Evolutionary conservation across 2,329 filamentous ascomycete genomes (phyloP).

Genomic region (Trematosphaeria pertusa): DNA sequence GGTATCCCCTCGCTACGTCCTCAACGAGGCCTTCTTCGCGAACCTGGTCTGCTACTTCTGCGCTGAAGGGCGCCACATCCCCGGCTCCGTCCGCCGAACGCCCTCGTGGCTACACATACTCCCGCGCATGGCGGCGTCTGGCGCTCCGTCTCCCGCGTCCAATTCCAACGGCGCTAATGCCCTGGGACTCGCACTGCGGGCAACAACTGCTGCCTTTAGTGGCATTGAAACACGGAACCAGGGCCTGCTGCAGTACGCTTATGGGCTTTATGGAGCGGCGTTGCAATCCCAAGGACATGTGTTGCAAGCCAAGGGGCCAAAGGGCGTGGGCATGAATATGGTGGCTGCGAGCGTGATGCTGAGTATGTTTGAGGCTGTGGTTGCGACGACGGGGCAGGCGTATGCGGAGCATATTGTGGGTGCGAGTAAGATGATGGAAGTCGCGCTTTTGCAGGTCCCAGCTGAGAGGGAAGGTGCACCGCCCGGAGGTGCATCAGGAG

Average conservation of each 20-base stretch:
- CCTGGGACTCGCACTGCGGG: slow-evolving; percentile 20
- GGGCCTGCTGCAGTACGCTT: slow-evolving; percentile 19
- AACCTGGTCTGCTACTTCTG: slow-evolving; percentile 25
- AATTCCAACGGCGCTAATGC: slow-evolving; percentile 14
- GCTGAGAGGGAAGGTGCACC: neutral
- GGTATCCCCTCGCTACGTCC: slow-evolving; percentile 14
- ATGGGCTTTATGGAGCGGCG: slow-evolving; percentile 23
- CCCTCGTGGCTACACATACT: slow-evolving; percentile 28
- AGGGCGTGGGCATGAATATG: slow-evolving; percentile 21
- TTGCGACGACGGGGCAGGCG: slow-evolving; percentile 21
- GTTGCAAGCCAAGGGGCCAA: slow-evolving; percentile 10
- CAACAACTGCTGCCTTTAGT: slow-evolving; percentile 25
- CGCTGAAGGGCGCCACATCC: slow-evolving; percentile 18
- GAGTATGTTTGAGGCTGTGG: slow-evolving; percentile 27
- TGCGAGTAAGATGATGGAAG: slow-evolving; percentile 26
- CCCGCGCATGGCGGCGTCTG: slow-evolving; percentile 14
- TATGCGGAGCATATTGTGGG: slow-evolving; percentile 26
- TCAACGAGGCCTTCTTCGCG: slow-evolving; percentile 26
- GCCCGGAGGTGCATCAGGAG: neutral
- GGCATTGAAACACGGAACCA: slow-evolving; percentile 19
- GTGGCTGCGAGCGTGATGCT: slow-evolving; percentile 29
- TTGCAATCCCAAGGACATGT: slow-evolving; percentile 11
- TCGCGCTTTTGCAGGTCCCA: slow-evolving; percentile 4
- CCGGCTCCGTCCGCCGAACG: slow-evolving; percentile 10
- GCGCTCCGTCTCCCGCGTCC: neutral